Evolutionary conservation across 176 grass and related monocot species (phyloP).

Genomic region (Hsuehochloa calcarea): DNA sequence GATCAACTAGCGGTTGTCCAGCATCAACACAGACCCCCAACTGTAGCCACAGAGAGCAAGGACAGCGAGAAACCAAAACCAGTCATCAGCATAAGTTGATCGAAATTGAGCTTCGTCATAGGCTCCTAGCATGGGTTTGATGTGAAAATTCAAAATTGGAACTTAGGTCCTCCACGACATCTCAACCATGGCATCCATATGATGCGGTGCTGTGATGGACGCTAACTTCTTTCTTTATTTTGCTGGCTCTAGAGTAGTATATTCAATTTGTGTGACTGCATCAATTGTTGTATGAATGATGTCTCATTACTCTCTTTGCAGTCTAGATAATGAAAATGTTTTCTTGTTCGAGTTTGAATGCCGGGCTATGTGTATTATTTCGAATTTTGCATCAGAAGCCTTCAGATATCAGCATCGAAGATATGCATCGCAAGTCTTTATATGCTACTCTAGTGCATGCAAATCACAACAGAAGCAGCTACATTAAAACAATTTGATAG

Average conservation of each 20-base stretch:
- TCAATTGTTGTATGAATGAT: constrained; percentile 12
- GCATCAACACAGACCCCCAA: constrained; percentile 40
- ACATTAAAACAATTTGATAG: too few species aligned
- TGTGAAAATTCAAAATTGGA: neutral
- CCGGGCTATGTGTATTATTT: neutral
- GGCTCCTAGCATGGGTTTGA: neutral
- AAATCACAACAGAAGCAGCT: too few species aligned
- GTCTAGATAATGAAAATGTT: neutral
- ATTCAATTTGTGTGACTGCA: neutral
- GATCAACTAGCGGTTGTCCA: constrained; percentile 63
- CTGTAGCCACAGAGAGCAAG: constrained; percentile 26
- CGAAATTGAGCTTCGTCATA: neutral
- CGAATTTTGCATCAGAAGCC: neutral
- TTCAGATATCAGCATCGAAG: neutral
- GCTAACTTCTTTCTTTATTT: neutral
- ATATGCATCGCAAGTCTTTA: neutral
- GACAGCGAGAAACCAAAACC: constrained; percentile 34
- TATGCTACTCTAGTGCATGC: neutral
- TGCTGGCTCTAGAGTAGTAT: neutral
- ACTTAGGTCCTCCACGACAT: neutral
- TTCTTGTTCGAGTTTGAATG: neutral
- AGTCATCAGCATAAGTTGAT: constrained; percentile 15
- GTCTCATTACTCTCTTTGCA: neutral
- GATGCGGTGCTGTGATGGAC: neutral
- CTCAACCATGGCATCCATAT: neutral